These are phyloP conservation scores for Pleurostoma richardsiae DNA, from an alignment of 2,329 filamentous ascomycete species.

Conservation along the genomic window DNA sequence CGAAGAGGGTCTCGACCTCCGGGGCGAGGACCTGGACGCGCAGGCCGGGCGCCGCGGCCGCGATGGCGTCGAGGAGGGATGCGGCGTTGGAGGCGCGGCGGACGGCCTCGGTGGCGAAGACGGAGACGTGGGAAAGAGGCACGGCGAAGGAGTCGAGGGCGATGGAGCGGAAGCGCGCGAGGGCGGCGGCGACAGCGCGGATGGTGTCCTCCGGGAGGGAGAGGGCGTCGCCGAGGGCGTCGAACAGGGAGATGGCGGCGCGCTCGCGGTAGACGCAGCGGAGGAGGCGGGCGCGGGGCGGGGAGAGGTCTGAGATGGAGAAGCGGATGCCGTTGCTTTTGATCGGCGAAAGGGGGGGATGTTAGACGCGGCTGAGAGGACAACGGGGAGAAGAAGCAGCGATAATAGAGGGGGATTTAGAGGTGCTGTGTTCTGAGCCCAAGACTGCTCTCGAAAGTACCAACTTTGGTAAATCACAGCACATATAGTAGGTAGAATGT, in stretches of 20 bases:
- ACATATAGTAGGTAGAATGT: neutral
- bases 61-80: slow-evolving; percentile 63
- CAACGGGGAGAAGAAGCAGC: too few species aligned
- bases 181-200: slow-evolving; percentile 55
- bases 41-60: slow-evolving; percentile 55
- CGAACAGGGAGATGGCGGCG: slow-evolving; percentile 79
- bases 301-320: slow-evolving; percentile 77
- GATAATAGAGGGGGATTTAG: too few species aligned
- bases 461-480: neutral
- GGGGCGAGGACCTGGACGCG: slow-evolving; percentile 69
- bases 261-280: slow-evolving; percentile 75
- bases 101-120: slow-evolving; percentile 87
- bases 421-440: too few species aligned
- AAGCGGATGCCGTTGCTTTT: slow-evolving; percentile 86
- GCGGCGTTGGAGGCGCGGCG: slow-evolving; percentile 71
- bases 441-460: neutral
- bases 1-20: slow-evolving; percentile 75
- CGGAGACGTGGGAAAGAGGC: slow-evolving; percentile 56
- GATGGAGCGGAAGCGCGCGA: slow-evolving; percentile 67
- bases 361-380: neutral
- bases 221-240: slow-evolving; percentile 54
- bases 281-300: slow-evolving; percentile 65
- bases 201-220: slow-evolving; percentile 55
- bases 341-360: slow-evolving; percentile 2
- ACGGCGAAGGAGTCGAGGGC: slow-evolving; percentile 65